Base-by-base conservation (phyloP, 495 filamentous ascomycete genomes). In the Aspergillus steynii region DNA sequence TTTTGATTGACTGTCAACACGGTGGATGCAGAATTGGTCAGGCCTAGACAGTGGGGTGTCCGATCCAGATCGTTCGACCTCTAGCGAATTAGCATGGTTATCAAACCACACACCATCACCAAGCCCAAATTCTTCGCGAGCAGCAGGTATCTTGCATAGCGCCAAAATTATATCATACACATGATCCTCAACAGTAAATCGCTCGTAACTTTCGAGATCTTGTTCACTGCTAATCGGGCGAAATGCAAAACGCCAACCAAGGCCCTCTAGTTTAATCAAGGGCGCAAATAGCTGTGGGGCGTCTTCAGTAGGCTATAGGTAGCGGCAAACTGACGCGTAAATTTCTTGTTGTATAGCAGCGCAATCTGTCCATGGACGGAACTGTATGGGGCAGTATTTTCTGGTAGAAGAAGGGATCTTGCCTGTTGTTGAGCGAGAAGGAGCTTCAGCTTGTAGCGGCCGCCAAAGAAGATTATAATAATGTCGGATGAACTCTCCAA, bases 171-270 rank as follows among this genome's bases (percentile, higher is more conserved):
- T 60, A 29, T 63, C 42, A 28, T 55, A 49, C 2, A 72, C 61
- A 60, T 74, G 60, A 3, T 67, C 61, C 65, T 75, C 65, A 20
- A 73, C 65, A 0, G 37, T 66, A 9, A 71, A 8, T 37, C 59
- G 58, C 61, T 77, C 65, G 56, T 76, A 76, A 26, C 29, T 52
- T 58, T 77, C 65, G 5, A 77, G 58, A 58, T 71, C 68, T 47
- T 73, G 64, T 55, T 75, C 70, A 62, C 70, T 75, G 46, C 63
- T 70, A 2, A 77, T 59, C 37, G 65, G 57, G 29, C 53, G 26
- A 15, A n/a, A 51, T 4, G 1, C 47, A 27, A 73, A 61, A 14
- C 59, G 62, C n/a, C 58, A 46, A 20, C 53, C 63, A 10, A 60
- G 31, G 26, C 59, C 64, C 54, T 74, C 65, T 9, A 79, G 32